Evolutionary conservation across 108 stramenopile species (phyloP), one percentile per base, ranked within the genome.

Genomic region (Fragilaria crotonensis): DNA sequence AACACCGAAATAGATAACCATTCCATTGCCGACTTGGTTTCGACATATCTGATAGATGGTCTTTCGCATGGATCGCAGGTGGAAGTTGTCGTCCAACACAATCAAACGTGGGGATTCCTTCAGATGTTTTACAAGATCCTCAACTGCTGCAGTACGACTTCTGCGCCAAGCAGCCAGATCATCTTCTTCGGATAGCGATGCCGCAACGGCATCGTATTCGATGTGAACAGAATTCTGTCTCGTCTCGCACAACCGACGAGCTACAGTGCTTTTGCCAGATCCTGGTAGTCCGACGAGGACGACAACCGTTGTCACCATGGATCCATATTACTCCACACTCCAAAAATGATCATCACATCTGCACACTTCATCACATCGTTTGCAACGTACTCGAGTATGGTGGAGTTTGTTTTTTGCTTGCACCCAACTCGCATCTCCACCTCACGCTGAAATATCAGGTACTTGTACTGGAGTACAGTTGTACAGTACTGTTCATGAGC

Each of bases 41-140:
- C 52, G 71, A 66, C 62, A 71, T 49, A 54, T 2, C 17, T 61
- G 65, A 57, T 84, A 83, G 20, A 84, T 64, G 56, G 86, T 71
- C 70, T 83, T 77, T 71, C 89, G 67, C 89, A 90, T 90, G 25
- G 83, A 80, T 4, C 71, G 71, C 18, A 90, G 62, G 53, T 90
- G 80, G 59, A 79, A 90, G 54, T 90, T 90, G 57, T 90, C 89
- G 68, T 90, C 85, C 72, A 90, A 61, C 30, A 90, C 49, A 19
- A 90, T 64, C 27, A 85, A 46, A n/a, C 57, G 25, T 54, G 52
- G 26, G 33, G 59, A 46, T 52, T 33, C 54, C 30, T 5, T 45
- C 23, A 90, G 48, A n/a, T 57, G 60, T 27, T 67, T 46, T 55
- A 67, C 58, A 19, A 90, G 67, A 27, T 48, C 33, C n/a, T 59